A percentile compares a stretch with the other conserved stretches of the same genome.
Conservation (phyloP, 2,329 filamentous ascomycete genomes). For the Talaromyces pinophilus region DNA sequence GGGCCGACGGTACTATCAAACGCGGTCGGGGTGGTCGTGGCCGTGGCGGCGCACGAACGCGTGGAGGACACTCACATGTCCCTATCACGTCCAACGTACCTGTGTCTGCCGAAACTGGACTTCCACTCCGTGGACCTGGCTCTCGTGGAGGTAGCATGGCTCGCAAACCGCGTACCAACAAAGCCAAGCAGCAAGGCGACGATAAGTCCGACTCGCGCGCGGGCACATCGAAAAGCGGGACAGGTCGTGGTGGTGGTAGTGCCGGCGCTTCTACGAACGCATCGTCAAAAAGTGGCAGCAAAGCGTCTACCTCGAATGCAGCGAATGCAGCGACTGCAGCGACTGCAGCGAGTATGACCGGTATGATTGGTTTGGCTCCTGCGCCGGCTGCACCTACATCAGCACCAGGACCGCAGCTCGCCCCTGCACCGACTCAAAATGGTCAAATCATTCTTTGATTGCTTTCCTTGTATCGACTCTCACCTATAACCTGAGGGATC, state of each 20-base stretch:
- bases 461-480: neutral
- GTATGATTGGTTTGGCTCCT: constrained; percentile 32
- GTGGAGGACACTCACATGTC: constrained; percentile 69
- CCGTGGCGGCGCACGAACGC: constrained; percentile 49
- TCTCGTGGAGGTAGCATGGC: constrained; percentile 72
- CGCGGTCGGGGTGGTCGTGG: constrained; percentile 58
- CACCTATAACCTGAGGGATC: neutral
- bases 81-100: constrained; percentile 76
- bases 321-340: neutral
- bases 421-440: constrained; percentile 23
- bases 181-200: constrained; percentile 79
- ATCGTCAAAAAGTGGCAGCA: neutral
- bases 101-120: constrained; percentile 85
- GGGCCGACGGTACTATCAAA: constrained; percentile 72
- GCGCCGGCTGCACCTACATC: constrained; percentile 17
- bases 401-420: constrained; percentile 31
- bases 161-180: constrained; percentile 81
- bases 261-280: constrained; percentile 18
- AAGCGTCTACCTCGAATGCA: neutral
- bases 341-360: constrained; percentile 1
- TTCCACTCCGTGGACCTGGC: constrained; percentile 68
- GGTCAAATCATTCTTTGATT: neutral
- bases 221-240: constrained; percentile 31
- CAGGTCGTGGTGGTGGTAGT: constrained; percentile 27
- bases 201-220: constrained; percentile 69